These are phyloP conservation scores for Mycena kentingensis DNA, from an alignment of 768 basidiomycete species.

Conservation along the genomic window DNA sequence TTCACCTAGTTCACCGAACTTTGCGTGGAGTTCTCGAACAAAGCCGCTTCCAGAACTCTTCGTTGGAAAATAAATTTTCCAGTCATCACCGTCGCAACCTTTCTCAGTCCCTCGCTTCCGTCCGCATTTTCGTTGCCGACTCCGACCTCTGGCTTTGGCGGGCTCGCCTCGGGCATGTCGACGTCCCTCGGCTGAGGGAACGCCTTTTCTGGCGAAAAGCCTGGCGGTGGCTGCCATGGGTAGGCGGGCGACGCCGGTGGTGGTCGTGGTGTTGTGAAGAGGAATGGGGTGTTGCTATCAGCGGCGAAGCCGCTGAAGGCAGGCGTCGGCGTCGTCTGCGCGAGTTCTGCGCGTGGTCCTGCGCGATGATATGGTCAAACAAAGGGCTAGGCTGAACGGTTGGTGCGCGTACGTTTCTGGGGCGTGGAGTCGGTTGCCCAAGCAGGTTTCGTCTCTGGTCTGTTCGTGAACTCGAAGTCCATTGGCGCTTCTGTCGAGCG, in stretches of 20 bases:
- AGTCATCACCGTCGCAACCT: too few relatives aligned
- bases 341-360: slow-evolving; percentile 44
- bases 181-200: slow-evolving; percentile 64
- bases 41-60: too few relatives aligned
- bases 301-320: slow-evolving; percentile 54
- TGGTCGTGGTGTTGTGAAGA: slow-evolving; percentile 67
- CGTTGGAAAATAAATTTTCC: too few relatives aligned
- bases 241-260: slow-evolving; percentile 44
- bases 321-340: slow-evolving; percentile 47
- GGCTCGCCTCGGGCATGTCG: slow-evolving; percentile 75
- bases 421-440: slow-evolving; percentile 72
- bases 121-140: slow-evolving; percentile 4
- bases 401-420: slow-evolving; percentile 62
- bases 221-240: slow-evolving; percentile 67
- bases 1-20: too few relatives aligned
- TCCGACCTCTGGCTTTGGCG: slow-evolving; percentile 48
- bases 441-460: slow-evolving; percentile 56
- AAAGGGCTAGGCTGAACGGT: neutral
- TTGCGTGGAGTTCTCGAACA: too few relatives aligned
- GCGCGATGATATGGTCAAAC: slow-evolving; percentile 13
- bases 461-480: slow-evolving; percentile 85
- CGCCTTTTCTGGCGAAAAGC: slow-evolving; percentile 59
- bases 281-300: slow-evolving; percentile 71
- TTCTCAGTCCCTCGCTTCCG: slow-evolving; percentile 40
- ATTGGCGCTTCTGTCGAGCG: slow-evolving; percentile 83